Percentiles rank a stretch among this genome's conserved stretches.
These are phyloP conservation scores for Rhododendron henanense DNA, from an alignment of 148 eudicot species.

Conservation along the genomic window DNA sequence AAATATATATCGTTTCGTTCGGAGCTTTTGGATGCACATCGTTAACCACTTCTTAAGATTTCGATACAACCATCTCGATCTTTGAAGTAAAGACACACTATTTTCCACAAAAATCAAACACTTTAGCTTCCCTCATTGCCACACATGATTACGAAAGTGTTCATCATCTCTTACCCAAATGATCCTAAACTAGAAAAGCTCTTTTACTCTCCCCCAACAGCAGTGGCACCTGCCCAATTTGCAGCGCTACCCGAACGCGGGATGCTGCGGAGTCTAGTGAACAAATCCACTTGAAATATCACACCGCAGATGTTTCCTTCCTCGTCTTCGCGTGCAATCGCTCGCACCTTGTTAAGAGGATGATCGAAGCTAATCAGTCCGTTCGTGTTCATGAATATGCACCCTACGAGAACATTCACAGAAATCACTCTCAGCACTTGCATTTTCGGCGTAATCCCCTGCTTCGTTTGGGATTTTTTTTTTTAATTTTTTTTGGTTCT, in stretches of 20 bases:
- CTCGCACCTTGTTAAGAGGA: conserved; percentile 33
- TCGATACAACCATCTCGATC: background rate
- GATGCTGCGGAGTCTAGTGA: conserved; percentile 35
- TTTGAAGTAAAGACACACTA: background rate
- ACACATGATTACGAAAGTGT: background rate
- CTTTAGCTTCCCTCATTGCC: background rate
- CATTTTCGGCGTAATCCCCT: background rate
- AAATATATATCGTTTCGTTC: too few species aligned
- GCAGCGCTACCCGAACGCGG: conserved; percentile 32
- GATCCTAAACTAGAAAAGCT: background rate
- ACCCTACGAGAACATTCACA: conserved; percentile 16
- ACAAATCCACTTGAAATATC: conserved; percentile 39
- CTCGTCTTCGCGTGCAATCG: conserved; percentile 19
- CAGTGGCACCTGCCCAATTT: conserved; percentile 29
- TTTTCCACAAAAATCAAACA: background rate
- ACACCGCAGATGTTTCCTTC: conserved; percentile 30
- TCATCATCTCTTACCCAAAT: background rate
- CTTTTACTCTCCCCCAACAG: conserved; percentile 22
- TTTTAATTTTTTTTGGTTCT: background rate
- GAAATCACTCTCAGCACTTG: background rate
- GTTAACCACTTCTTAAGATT: background rate
- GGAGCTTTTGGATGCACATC: background rate
- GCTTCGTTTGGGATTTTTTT: background rate
- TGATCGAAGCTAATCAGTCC: conserved; percentile 41
- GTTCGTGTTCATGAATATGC: conserved; percentile 28